Evolutionary conservation across 129 eudicot genomes (phyloP).

Genomic region (Silybum marianum): DNA sequence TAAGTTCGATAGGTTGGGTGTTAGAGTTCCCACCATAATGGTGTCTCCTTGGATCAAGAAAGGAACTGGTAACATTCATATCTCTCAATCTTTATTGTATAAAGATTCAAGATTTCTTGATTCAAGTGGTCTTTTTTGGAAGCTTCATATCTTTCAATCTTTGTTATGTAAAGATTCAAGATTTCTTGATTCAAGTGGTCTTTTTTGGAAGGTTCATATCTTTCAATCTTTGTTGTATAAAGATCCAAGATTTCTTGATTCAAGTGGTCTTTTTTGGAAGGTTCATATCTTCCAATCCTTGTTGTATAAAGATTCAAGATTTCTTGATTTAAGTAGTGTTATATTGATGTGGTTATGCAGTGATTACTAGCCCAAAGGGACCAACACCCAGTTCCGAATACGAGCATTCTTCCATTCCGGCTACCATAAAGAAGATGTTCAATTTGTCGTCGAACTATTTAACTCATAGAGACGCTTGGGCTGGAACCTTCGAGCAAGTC

Average conservation of each 20-base stretch:
- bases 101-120: not conserved
- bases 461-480: slow-evolving; percentile 98
- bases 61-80: slow-evolving; percentile 68
- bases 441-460: slow-evolving; percentile 79
- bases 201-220: slow-evolving; percentile 11
- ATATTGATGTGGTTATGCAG: slow-evolving; percentile 45
- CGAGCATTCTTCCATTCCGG: slow-evolving; percentile 97
- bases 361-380: slow-evolving; percentile 81
- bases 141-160: not conserved
- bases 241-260: not conserved
- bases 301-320: not conserved
- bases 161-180: not conserved
- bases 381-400: slow-evolving; percentile 82
- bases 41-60: slow-evolving; percentile 99
- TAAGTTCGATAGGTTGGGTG: slow-evolving; percentile 92
- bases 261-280: slow-evolving; percentile 15
- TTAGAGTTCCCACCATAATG: slow-evolving; percentile 92
- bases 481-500: slow-evolving; percentile 84
- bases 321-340: not conserved
- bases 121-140: slow-evolving; percentile 16
- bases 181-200: not conserved
- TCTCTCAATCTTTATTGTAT: not conserved
- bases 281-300: not conserved
- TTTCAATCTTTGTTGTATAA: not conserved
- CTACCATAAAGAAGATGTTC: slow-evolving; percentile 88